A percentile compares a stretch with the other conserved stretches of the same genome.
phyloP scores from a whole-genome alignment of 2,329 filamentous ascomycete species.

The Neospermospora avenae region DNA sequence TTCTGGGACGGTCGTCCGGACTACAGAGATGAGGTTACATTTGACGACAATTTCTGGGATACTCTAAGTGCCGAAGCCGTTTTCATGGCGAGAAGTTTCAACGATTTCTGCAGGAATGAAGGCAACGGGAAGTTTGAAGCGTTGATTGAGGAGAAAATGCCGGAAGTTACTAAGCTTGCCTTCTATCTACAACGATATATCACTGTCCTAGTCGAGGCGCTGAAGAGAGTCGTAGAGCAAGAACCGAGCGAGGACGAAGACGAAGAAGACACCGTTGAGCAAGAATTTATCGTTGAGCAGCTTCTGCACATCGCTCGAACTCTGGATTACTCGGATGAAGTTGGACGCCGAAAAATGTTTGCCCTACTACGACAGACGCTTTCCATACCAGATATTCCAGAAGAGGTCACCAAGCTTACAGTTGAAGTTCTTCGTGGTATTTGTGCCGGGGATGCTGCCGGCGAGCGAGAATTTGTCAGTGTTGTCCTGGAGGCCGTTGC shows the following conservation, averaged over 20 bases:
- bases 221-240: conserved; percentile 53
- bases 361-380: conserved; percentile 81
- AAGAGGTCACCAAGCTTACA: conserved; percentile 86
- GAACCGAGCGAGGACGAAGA: conserved; percentile 58
- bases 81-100: conserved; percentile 89
- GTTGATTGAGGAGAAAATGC: conserved; percentile 86
- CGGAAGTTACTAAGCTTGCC: conserved; percentile 87
- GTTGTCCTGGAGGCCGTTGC: conserved; percentile 90
- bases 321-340: conserved; percentile 96
- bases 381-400: conserved; percentile 81
- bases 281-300: conserved; percentile 95
- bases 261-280: conserved; percentile 81
- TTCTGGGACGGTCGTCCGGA: conserved; percentile 94
- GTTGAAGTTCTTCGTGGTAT: conserved; percentile 80
- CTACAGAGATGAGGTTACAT: conserved; percentile 68
- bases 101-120: conserved; percentile 81
- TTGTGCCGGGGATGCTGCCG: conserved; percentile 69
- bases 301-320: conserved; percentile 88
- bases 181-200: conserved; percentile 84
- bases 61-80: conserved; percentile 79
- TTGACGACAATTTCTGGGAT: conserved; percentile 76
- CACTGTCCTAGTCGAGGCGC: conserved; percentile 60
- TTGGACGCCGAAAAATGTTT: conserved; percentile 94
- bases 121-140: conserved; percentile 71
- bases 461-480: conserved; percentile 79